Percentiles rank a stretch among this genome's conserved stretches.
These are phyloP conservation scores for Lolium rigidum DNA, from an alignment of 176 grass and related monocot species.

Conservation along the genomic window DNA sequence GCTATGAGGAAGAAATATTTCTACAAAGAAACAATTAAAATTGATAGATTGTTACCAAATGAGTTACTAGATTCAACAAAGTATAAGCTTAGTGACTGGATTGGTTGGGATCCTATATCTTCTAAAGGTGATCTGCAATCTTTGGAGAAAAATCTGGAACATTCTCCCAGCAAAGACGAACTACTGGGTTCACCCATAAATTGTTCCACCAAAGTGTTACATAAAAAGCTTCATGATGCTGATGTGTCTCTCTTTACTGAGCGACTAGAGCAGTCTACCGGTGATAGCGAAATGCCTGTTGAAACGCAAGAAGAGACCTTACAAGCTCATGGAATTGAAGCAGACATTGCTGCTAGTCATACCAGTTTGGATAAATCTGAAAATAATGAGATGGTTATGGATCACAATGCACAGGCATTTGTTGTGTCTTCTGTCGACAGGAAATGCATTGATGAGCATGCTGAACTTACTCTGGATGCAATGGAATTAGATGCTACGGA, in stretches of 20 bases:
- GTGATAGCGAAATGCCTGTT: constrained; percentile 31
- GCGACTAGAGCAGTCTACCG: constrained; percentile 26
- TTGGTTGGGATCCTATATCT: constrained; percentile 64
- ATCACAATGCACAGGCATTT: constrained; percentile 8
- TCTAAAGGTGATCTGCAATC: constrained; percentile 60
- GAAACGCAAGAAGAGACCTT: constrained; percentile 4
- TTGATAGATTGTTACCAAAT: constrained; percentile 66
- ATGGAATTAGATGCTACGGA: constrained; percentile 49
- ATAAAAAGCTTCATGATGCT: constrained; percentile 10
- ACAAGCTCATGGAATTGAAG: constrained; percentile 32
- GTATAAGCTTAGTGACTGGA: constrained; percentile 63
- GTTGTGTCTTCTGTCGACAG: not conserved
- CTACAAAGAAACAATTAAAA: constrained; percentile 85
- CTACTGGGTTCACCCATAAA: constrained; percentile 33
- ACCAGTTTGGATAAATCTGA: not conserved
- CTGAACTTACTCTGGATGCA: constrained; percentile 33
- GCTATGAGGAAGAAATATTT: constrained; percentile 87
- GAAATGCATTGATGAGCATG: not conserved
- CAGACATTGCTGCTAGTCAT: not conserved
- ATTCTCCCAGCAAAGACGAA: constrained; percentile 36
- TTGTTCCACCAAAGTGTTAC: constrained; percentile 40
- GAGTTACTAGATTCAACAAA: constrained; percentile 44
- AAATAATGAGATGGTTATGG: constrained; percentile 26
- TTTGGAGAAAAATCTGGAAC: constrained; percentile 50
- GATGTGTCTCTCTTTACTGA: constrained; percentile 32